Conservation (phyloP, 2,329 filamentous ascomycete species). For the Cercospora sp. region DNA sequence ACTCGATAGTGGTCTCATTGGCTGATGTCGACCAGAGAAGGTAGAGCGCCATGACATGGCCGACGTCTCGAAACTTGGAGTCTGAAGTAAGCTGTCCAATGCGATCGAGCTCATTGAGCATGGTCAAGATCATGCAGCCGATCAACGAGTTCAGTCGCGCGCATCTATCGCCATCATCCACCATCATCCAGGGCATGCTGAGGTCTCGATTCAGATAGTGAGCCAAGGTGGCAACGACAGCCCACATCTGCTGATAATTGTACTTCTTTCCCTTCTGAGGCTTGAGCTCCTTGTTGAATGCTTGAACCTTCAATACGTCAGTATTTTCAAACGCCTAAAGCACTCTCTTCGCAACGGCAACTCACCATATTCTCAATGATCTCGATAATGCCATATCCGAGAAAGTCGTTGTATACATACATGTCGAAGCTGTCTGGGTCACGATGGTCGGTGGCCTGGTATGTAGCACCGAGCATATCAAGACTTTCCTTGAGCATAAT, state of each 20-base stretch:
- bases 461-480: constrained; percentile 10
- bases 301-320: constrained; percentile 1
- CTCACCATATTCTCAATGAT: constrained; percentile 13
- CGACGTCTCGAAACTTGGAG: constrained; percentile 11
- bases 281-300: constrained; percentile 15
- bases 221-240: constrained; percentile 9
- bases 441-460: neutral
- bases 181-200: constrained; percentile 15
- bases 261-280: constrained; percentile 13
- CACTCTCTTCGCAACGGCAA: neutral
- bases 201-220: constrained; percentile 13
- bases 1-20: neutral
- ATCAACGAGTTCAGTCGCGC: constrained; percentile 5
- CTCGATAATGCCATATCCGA: constrained; percentile 15
- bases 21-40: constrained; percentile 2
- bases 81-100: constrained; percentile 11
- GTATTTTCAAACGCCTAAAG: neutral
- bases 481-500: constrained; percentile 13
- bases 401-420: neutral
- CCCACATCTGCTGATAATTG: constrained; percentile 19
- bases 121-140: constrained; percentile 14
- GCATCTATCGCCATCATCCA: constrained; percentile 12
- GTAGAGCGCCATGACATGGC: constrained; percentile 14
- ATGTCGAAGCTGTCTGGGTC: neutral
- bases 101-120: constrained; percentile 14